Evolutionary conservation across 805 yeast species (phyloP).

Genomic region (Kluyveromyces starmeri): DNA sequence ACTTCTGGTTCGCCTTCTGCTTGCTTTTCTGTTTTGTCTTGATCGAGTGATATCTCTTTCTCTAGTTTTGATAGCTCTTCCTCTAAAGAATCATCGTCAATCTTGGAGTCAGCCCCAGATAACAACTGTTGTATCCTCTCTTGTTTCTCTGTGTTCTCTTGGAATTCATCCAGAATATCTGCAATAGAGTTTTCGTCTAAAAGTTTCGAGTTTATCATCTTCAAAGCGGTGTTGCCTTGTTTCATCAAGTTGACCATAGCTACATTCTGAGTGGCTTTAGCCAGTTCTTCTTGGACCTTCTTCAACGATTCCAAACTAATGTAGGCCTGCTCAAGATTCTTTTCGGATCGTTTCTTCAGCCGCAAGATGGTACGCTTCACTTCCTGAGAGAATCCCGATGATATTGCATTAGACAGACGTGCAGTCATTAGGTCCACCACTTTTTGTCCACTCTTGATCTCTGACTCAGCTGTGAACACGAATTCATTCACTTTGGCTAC

Average conservation of each 20-base stretch:
- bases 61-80: conserved; percentile 33
- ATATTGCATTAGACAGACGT: conserved; percentile 16
- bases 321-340: conserved; percentile 27
- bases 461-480: conserved; percentile 10
- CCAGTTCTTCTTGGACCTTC: conserved; percentile 33
- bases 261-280: conserved; percentile 35
- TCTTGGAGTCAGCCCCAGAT: conserved; percentile 14
- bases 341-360: conserved; percentile 30
- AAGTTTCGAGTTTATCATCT: conserved; percentile 31
- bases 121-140: conserved; percentile 32
- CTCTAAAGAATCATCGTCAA: conserved; percentile 31
- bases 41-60: conserved; percentile 13
- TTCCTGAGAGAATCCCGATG: conserved; percentile 17
- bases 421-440: conserved; percentile 11
- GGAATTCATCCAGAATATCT: conserved; percentile 33
- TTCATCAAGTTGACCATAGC: conserved; percentile 32
- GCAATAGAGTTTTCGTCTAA: conserved; percentile 39
- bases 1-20: neutral
- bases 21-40: neutral
- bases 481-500: conserved; percentile 29
- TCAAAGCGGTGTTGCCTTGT: conserved; percentile 30
- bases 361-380: conserved; percentile 29
- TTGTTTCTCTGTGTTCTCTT: conserved; percentile 30
- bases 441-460: conserved; percentile 19
- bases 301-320: conserved; percentile 31